Evolutionary conservation across 2,329 filamentous ascomycete species (phyloP).

Genomic region (Aspergillus sp.): DNA sequence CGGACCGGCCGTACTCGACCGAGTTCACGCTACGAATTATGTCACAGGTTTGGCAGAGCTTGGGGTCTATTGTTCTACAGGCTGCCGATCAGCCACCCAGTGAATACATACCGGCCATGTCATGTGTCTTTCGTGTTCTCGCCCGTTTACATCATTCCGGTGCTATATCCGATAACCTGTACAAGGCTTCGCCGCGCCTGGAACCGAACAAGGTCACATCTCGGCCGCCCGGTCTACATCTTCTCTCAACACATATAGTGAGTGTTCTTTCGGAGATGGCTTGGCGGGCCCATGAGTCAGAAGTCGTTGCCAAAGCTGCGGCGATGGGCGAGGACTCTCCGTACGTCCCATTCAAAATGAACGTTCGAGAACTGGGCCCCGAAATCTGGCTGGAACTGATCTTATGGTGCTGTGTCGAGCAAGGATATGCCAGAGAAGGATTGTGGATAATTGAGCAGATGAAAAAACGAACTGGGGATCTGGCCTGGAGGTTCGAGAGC

Average conservation of each 20-base stretch:
- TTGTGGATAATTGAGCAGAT: conserved; percentile 32
- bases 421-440: conserved; percentile 36
- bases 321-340: conserved; percentile 32
- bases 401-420: conserved; percentile 45
- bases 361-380: conserved; percentile 37
- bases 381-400: conserved; percentile 45
- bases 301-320: conserved; percentile 28
- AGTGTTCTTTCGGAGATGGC: conserved; percentile 40
- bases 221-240: conserved; percentile 37
- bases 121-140: conserved; percentile 36
- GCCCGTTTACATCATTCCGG: conserved; percentile 40
- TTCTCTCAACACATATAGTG: conserved; percentile 40
- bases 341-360: conserved; percentile 32
- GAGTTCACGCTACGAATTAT: conserved; percentile 20
- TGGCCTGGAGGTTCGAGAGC: conserved; percentile 35
- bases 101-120: conserved; percentile 35
- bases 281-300: conserved; percentile 35
- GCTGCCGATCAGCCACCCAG: conserved; percentile 29
- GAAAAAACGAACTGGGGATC: conserved; percentile 15
- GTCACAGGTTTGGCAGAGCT: conserved; percentile 32
- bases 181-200: conserved; percentile 27
- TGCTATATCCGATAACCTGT: conserved; percentile 36
- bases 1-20: conserved; percentile 17
- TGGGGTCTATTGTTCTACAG: conserved; percentile 35
- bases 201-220: conserved; percentile 22